These are phyloP conservation scores for Tulasnella sp. DNA, from an alignment of 768 basidiomycete species.

Conservation along the genomic window DNA sequence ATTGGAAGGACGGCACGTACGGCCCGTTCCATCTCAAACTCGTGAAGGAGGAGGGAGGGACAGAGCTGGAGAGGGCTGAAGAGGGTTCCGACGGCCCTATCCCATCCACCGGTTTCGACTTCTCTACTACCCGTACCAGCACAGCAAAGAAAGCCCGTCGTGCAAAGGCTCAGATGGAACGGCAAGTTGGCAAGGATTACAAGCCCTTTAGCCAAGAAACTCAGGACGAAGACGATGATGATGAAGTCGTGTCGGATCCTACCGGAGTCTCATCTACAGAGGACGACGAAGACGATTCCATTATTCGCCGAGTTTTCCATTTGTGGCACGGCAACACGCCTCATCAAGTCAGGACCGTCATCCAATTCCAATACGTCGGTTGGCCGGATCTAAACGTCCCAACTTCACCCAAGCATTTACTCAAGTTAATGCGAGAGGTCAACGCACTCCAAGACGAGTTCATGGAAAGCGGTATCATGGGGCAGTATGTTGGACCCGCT, in stretches of 20 bases:
- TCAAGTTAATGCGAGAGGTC: constrained; percentile 68
- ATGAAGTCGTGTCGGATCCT: not conserved
- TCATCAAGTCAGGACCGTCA: constrained; percentile 52
- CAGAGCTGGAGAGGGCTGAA: constrained; percentile 32
- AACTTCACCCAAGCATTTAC: constrained; percentile 63
- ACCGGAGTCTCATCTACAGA: not conserved
- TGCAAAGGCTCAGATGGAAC: constrained; percentile 1
- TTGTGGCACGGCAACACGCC: constrained; percentile 59
- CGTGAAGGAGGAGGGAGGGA: constrained; percentile 39
- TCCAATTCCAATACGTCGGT: constrained; percentile 85
- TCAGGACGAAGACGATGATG: not conserved
- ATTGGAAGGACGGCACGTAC: constrained; percentile 61
- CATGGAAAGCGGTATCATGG: not conserved
- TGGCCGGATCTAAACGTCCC: constrained; percentile 99
- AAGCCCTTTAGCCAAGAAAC: not conserved
- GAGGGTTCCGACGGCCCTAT: constrained; percentile 11
- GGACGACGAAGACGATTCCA: constrained; percentile 22
- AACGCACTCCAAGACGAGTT: constrained; percentile 30
- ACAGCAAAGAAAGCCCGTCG: constrained; percentile 36
- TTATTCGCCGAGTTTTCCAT: constrained; percentile 47
- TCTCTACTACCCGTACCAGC: constrained; percentile 29
- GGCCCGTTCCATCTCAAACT: constrained; percentile 61
- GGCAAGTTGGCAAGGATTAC: not conserved
- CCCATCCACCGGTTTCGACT: constrained; percentile 38
- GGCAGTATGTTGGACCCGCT: constrained; percentile 21